Base-by-base conservation (phyloP, 495 filamentous ascomycete species). In the Podospora pseudopauciseta region DNA sequence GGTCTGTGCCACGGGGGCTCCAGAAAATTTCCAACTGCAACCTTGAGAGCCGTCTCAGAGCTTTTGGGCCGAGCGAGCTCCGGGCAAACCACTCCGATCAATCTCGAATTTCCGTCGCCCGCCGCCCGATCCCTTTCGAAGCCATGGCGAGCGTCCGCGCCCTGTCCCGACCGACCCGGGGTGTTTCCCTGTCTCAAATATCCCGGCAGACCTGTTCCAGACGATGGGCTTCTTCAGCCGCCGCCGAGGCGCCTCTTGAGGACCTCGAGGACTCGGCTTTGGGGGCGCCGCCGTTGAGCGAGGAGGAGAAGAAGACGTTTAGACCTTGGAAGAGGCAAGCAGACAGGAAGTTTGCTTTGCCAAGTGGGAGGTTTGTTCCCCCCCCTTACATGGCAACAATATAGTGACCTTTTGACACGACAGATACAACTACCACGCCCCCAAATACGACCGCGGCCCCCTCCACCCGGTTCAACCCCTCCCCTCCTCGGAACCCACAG, bases 401-500 rank as follows among this genome's bases (percentile, higher is more conserved):
- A 28, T 20, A 32, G 4, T 32, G 30, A 32, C 44, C 26, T 16
- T 26, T 27, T 16, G 15, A 56, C 44, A 62, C 18, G n/a, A n/a
- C 3, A 96, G 93, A 84, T 99, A 97, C 80, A 90, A 93, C 80
- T 97, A 89, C 80, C 91, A 91, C 58, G 87, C 95, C 55, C 96
- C 96, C 55, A 92, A 94, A 78, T 98, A 91, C 85, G 86, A 96
- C 79, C 91, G 95, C 76, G 95, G 95, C 65, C 93, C 94, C 60
- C 85, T 98, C 53, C 93, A 97, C 75, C 96, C 95, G 57, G 88
- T 96, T 75, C 91, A 96, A 78, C 89, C 91, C 18, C 95, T 92
- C 4, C 85, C 88, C 13, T 84, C 89, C 58, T 95, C 95, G 49
- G 89, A 93, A 71, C 94, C 95, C 13, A 84, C 89, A 65, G 97